phyloP scores from a whole-genome alignment of 1,284 basidiomycete genomes.

The Rhodotorula sp. region DNA sequence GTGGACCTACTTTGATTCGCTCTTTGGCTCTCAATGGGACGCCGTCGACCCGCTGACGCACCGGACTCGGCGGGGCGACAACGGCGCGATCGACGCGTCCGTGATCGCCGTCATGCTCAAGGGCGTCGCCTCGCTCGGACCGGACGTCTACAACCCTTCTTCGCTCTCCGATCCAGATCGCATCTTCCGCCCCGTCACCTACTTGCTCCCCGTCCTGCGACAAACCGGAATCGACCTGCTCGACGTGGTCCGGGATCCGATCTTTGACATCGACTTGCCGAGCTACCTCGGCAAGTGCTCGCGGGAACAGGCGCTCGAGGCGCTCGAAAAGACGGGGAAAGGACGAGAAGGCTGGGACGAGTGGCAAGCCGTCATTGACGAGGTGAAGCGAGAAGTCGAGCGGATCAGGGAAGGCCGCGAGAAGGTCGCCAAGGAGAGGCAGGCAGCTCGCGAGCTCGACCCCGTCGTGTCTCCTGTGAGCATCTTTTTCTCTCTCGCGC shows the following conservation, averaged over 20 bases:
- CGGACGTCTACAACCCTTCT: slow-evolving; percentile 29
- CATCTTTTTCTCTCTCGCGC: not conserved
- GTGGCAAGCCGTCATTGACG: slow-evolving; percentile 22
- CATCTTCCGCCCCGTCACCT: slow-evolving; percentile 26
- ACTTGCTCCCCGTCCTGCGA: slow-evolving; percentile 22
- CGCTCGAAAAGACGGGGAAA: slow-evolving; percentile 28
- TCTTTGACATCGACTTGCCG: slow-evolving; percentile 35
- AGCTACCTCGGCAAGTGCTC: slow-evolving; percentile 29
- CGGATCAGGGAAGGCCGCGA: slow-evolving; percentile 31
- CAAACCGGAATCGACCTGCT: slow-evolving; percentile 17
- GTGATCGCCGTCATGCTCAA: slow-evolving; percentile 45
- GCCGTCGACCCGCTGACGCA: slow-evolving; percentile 10
- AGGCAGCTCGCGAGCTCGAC: slow-evolving; percentile 14
- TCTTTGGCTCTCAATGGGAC: slow-evolving; percentile 36
- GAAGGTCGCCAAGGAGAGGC: not conserved
- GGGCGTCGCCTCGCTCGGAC: slow-evolving; percentile 34
- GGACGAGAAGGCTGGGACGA: slow-evolving; percentile 26
- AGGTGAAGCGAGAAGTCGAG: slow-evolving; percentile 20
- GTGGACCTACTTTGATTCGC: slow-evolving; percentile 44
- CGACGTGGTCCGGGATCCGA: slow-evolving; percentile 30
- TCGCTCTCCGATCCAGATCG: slow-evolving; percentile 25
- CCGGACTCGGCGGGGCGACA: not conserved
- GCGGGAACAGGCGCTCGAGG: slow-evolving; percentile 28
- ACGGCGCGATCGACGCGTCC: slow-evolving; percentile 35
- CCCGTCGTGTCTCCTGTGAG: slow-evolving; percentile 15